Base-by-base conservation (phyloP, 257 asterid genomes). In the Mitragyna speciosa region DNA sequence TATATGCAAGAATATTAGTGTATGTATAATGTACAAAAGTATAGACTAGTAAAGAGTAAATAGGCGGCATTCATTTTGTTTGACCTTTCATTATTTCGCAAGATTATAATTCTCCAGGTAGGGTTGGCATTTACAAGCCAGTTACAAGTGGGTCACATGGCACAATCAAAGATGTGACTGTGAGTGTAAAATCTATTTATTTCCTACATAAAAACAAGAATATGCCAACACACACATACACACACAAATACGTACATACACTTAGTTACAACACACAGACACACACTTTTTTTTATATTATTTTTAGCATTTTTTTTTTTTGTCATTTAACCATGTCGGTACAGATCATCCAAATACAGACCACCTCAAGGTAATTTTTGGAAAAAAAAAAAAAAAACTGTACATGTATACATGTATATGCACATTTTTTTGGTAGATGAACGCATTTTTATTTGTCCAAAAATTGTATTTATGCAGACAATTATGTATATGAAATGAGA, bases 61-160 rank as follows among this genome's bases (percentile, higher is more conserved):
- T 45, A 48, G 77, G 58, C 61, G 70, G 80, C 80, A 73, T 26
- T 78, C 70, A 73, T 54, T 72, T 82, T 41, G 30, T 61, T 78
- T 82, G 76, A 52, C 72, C 58, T 76, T 67, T 75, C 36, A 78
- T 49, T 28, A 78, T 48, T 68, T 69, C 9, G 41, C 39, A 43
- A 70, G 63, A 63, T 56, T 56, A 75, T 41, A 80, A 76, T 74
- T 81, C 84, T 43, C 67, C 36, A 54, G 70, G 84, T 58, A 81
- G 67, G 81, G 73, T 70, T 69, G 81, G 77, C 80, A 75, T 69
- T 76, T 81, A 75, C 77, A 81, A 41, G 78, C 87, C 73, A 81
- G 75, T 66, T 73, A 74, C 75, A 71, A 33, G 79, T 77, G 80
- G 82, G 54, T 77, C 87, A 78, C 84, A 80, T 84, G 87, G 77